Evolutionary conservation across 139 green algal genomes (phyloP).

Genomic region (Tetraselmis chui): DNA sequence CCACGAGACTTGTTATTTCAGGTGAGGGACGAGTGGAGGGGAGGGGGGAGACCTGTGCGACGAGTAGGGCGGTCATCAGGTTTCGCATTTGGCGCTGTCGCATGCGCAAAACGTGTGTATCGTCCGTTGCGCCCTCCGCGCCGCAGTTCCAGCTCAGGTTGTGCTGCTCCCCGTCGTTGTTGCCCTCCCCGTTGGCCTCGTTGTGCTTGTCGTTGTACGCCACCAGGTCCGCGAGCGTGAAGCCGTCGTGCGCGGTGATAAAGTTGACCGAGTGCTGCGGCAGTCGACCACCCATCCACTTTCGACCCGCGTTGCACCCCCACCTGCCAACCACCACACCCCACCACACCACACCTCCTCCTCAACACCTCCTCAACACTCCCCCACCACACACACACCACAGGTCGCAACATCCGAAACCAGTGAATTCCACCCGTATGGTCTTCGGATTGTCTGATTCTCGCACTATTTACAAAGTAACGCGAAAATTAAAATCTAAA

Average conservation of each 20-base stretch:
- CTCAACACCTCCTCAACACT: no score
- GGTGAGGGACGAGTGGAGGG: background rate
- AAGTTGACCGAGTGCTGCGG: conserved; percentile 91
- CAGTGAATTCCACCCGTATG: no score
- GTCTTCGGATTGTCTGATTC: no score
- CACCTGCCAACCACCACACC: conserved; percentile 62
- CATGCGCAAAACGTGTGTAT: conserved; percentile 40
- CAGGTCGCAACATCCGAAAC: no score
- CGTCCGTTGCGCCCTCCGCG: conserved; percentile 63
- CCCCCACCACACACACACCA: no score
- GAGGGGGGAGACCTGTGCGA: conserved; percentile 36
- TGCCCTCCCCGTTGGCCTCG: conserved; percentile 80
- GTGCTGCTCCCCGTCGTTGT: conserved; percentile 88
- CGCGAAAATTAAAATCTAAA: no score
- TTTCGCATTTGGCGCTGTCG: conserved; percentile 83
- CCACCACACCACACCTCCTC: no score
- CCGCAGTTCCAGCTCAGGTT: conserved; percentile 98
- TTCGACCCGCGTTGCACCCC: conserved; percentile 63
- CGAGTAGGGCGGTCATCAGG: conserved; percentile 75
- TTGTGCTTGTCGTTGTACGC: conserved; percentile 98
- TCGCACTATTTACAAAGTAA: no score
- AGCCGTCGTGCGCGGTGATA: conserved; percentile 94
- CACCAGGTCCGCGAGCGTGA: conserved; percentile 89
- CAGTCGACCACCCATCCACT: conserved; percentile 64
- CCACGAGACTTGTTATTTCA: no score